Percentiles rank a stretch among this genome's conserved stretches.
phyloP scores from a whole-genome alignment of 2,329 filamentous ascomycete species.

The Colletotrichum caudatum region DNA sequence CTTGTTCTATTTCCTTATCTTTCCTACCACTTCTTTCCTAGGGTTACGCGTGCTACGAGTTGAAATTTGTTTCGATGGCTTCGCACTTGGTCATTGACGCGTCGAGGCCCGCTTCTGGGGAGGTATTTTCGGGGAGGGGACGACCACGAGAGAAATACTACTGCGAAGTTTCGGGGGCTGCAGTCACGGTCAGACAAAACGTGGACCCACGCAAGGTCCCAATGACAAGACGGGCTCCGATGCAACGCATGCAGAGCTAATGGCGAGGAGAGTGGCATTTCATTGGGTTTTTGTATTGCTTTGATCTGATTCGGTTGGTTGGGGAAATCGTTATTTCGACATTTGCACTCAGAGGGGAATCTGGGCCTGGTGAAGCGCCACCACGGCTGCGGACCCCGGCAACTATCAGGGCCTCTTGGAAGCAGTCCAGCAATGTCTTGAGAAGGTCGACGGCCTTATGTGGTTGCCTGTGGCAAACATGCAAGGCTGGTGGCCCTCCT shows the following conservation, averaged over 20 bases:
- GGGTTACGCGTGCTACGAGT: conserved; percentile 36
- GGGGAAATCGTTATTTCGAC: conserved; percentile 20
- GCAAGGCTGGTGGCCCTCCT: background rate
- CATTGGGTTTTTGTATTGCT: conserved; percentile 28
- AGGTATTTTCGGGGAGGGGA: conserved; percentile 45
- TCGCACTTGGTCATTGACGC: conserved; percentile 46
- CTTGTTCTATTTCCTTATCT: conserved; percentile 33
- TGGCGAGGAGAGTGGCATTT: conserved; percentile 24
- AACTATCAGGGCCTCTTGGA: conserved; percentile 24
- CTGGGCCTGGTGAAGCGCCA: background rate
- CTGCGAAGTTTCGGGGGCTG: conserved; percentile 2
- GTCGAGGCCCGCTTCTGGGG: conserved; percentile 52
- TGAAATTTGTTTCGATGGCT: conserved; percentile 34
- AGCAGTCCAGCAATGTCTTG: conserved; percentile 19
- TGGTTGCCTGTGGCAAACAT: background rate
- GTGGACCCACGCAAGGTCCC: background rate
- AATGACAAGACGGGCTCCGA: background rate
- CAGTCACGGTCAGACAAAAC: conserved; percentile 4
- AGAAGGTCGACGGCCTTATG: background rate
- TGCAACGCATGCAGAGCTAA: conserved; percentile 17
- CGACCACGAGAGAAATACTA: conserved; percentile 9
- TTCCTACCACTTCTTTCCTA: conserved; percentile 44
- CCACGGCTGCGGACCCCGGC: background rate
- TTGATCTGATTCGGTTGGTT: conserved; percentile 33
- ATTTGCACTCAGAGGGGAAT: background rate